These are phyloP conservation scores for Azolla pinnata DNA, from an alignment of 75 land plant genomes.

Conservation along the genomic window DNA sequence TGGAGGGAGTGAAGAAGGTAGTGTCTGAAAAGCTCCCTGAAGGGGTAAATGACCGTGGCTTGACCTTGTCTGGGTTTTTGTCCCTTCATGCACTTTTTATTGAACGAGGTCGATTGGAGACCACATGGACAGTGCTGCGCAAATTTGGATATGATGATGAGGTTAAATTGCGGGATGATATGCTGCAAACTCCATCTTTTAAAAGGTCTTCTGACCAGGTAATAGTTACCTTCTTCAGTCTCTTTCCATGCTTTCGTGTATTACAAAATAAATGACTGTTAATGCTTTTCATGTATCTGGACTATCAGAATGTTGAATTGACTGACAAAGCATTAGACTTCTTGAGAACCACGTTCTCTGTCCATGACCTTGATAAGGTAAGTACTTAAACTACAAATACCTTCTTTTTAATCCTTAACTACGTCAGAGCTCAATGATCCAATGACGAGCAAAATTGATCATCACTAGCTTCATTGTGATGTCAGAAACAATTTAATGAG, in stretches of 20 bases:
- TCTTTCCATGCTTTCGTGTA: too few relatives aligned
- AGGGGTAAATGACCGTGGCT: constrained; percentile 84
- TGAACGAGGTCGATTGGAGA: constrained; percentile 92
- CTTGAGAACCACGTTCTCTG: constrained; percentile 46
- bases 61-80: constrained; percentile 89
- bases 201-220: constrained; percentile 90
- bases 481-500: too few relatives aligned
- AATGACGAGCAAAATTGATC: too few relatives aligned
- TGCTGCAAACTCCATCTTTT: constrained; percentile 44
- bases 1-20: constrained; percentile 85
- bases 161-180: constrained; percentile 66
- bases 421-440: too few relatives aligned
- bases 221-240: not conserved
- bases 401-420: too few relatives aligned
- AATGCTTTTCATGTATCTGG: too few relatives aligned
- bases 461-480: too few relatives aligned
- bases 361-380: constrained; percentile 69
- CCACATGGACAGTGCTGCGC: constrained; percentile 92
- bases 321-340: constrained; percentile 69
- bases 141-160: constrained; percentile 95
- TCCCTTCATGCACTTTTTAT: constrained; percentile 94
- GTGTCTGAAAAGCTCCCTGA: constrained; percentile 81
- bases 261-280: constrained; percentile 5
- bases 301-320: constrained; percentile 91
- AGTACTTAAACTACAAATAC: too few relatives aligned